phyloP scores from a whole-genome alignment of 306 rosid species.

The Pyrus bretschneideri region DNA sequence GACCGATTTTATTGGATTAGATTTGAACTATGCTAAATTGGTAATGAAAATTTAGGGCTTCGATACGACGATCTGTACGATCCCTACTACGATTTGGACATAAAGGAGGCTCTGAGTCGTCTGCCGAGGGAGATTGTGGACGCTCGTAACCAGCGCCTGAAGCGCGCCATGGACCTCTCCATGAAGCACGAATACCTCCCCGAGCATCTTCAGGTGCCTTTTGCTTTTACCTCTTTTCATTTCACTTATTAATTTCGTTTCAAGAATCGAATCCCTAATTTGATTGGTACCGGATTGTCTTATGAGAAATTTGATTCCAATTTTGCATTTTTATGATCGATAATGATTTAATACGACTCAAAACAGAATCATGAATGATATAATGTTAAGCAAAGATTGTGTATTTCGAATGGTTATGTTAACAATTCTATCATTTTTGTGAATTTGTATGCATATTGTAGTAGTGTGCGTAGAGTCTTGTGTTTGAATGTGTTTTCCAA shows the following conservation, averaged over 20 bases:
- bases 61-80: slow-evolving; percentile 91
- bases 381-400: neutral
- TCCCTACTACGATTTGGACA: slow-evolving; percentile 73
- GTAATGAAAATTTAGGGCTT: slow-evolving; percentile 43
- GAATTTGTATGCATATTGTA: too few species aligned
- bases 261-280: neutral
- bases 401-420: neutral
- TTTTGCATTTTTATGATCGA: neutral
- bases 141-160: slow-evolving; percentile 89
- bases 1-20: neutral
- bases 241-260: neutral
- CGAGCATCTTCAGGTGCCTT: slow-evolving; percentile 67
- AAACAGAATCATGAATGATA: neutral
- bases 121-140: slow-evolving; percentile 84
- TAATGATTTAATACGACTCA: neutral
- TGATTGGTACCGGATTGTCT: neutral
- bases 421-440: neutral
- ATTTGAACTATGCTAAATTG: neutral
- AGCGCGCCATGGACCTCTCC: slow-evolving; percentile 96
- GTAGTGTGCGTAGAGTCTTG: neutral
- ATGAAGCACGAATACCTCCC: slow-evolving; percentile 93
- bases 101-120: slow-evolving; percentile 85
- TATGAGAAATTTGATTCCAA: neutral
- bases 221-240: neutral
- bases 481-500: neutral